phyloP scores from a whole-genome alignment of 768 basidiomycete genomes.

The Lactarius psammicola region DNA sequence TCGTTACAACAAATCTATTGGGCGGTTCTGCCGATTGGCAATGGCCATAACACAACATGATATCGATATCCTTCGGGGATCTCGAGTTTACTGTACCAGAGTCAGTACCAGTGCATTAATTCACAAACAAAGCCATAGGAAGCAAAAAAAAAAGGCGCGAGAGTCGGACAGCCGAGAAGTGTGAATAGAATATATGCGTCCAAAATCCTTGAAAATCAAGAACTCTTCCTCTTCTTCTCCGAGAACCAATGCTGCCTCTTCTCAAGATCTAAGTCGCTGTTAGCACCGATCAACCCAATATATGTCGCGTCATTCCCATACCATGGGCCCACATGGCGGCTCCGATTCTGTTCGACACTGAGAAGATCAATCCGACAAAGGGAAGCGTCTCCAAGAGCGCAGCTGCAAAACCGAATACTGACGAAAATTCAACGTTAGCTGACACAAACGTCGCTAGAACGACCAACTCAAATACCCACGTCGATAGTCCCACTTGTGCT shows the following conservation, averaged over 20 bases:
- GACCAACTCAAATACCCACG: slow-evolving; percentile 40
- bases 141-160: not conserved
- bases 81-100: not conserved
- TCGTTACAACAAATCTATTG: too few species aligned
- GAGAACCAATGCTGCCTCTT: too few species aligned
- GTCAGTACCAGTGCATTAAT: not conserved
- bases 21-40: too few species aligned
- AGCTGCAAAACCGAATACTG: slow-evolving; percentile 84
- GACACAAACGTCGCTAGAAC: not conserved
- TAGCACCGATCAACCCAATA: not conserved
- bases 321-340: slow-evolving; percentile 95
- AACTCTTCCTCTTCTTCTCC: too few species aligned
- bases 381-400: slow-evolving; percentile 80
- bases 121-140: too few species aligned
- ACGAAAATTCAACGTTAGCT: not conserved
- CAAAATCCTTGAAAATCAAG: too few species aligned
- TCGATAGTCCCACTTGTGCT: too few species aligned
- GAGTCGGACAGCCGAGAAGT: slow-evolving; percentile 43
- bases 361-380: slow-evolving; percentile 77
- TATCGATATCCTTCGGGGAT: not conserved
- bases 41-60: not conserved
- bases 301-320: slow-evolving; percentile 33
- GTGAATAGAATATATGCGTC: too few species aligned
- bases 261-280: too few species aligned
- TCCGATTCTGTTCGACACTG: slow-evolving; percentile 85